Base-by-base conservation (phyloP, 352 stramenopile genomes). In the Phytophthora hibernalis region DNA sequence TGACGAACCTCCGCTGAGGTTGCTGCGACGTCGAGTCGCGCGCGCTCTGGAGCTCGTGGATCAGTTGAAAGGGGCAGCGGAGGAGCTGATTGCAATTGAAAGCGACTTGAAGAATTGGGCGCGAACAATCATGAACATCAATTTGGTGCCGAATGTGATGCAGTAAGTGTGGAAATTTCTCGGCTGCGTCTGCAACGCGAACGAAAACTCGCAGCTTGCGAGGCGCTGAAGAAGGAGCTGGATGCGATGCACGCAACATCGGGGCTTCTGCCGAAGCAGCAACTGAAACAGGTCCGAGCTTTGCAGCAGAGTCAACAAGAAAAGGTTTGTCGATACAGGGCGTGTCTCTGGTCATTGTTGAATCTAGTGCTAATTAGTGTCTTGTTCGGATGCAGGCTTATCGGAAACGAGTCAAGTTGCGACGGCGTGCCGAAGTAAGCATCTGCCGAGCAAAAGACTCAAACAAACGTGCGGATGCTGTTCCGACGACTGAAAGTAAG, bases 251-350 rank as follows among this genome's bases (percentile, higher is more conserved):
- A 70, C n/a, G 64, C 38, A 2, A n/a, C 33, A n/a, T 68, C 57
- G 20, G 63, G 67, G 10, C 31, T 74, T 11, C 64, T 79, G 4
- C 26, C 71, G 1, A 48, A 33, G 26, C 37, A 68, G 15, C 43
- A 76, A 28, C 21, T 74, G 5, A 40, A 31, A 28, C 44, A 64
- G 35, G 63, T 76, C 16, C 59, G 64, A 26, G 37, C 33, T 0
- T 79, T 74, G 58, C 71, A 24, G 22, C 28, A 10, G 59, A 13
- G 58, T 79, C 15, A 54, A 73, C 15, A 76, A 71, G 54, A 79
- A 79, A 76, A 79, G 67, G 71, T 76, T 9, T 2, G 28, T 33
- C 22, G 11, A 49, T 22, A 16, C 31, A 24, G 1, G 18, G 18
- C 8, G 11, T 42, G 20, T 6, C 24, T 2, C 6, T 35, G 6